A percentile compares a stretch with the other conserved stretches of the same genome.
Conservation (phyloP, 495 filamentous ascomycete species). For the Bathelium albidoporum region DNA sequence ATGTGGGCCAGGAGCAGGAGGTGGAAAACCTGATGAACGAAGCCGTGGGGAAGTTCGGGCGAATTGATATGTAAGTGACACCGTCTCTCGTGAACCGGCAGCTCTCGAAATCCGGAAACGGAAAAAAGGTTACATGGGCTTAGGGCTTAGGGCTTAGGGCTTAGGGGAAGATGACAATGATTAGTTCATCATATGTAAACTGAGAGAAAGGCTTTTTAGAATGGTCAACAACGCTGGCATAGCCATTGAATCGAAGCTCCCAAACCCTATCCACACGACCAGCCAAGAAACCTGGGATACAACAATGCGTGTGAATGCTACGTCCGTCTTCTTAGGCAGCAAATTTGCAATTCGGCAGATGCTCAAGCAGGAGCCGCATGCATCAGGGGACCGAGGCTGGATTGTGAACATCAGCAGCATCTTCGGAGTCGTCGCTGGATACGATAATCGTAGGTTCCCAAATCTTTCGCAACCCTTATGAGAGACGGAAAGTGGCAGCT, state of each 20-base stretch:
- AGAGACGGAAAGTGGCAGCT: neutral
- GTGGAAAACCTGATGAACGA: constrained; percentile 33
- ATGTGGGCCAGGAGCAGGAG: constrained; percentile 27
- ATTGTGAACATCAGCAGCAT: constrained; percentile 45
- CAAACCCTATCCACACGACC: constrained; percentile 30
- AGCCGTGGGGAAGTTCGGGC: constrained; percentile 33
- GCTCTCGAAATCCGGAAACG: neutral
- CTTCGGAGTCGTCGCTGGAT: constrained; percentile 33
- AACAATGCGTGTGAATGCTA: constrained; percentile 11
- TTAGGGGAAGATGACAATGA: neutral
- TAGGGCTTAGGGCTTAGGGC: neutral
- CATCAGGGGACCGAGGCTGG: constrained; percentile 43
- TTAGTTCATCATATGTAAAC: too few relatives aligned
- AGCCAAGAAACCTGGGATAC: constrained; percentile 21
- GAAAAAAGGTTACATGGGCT: neutral
- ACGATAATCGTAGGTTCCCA: constrained; percentile 4
- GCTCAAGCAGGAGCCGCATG: constrained; percentile 37
- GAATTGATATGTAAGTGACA: constrained; percentile 36
- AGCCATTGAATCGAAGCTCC: constrained; percentile 11
- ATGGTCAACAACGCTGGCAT: constrained; percentile 49
- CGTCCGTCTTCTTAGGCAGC: constrained; percentile 35
- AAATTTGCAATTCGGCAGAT: constrained; percentile 43
- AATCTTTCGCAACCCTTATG: too few relatives aligned
- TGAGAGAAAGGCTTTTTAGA: too few relatives aligned
- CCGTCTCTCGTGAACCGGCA: neutral